Base-by-base conservation (phyloP, 148 eudicot genomes). In the Diospyros lotus region DNA sequence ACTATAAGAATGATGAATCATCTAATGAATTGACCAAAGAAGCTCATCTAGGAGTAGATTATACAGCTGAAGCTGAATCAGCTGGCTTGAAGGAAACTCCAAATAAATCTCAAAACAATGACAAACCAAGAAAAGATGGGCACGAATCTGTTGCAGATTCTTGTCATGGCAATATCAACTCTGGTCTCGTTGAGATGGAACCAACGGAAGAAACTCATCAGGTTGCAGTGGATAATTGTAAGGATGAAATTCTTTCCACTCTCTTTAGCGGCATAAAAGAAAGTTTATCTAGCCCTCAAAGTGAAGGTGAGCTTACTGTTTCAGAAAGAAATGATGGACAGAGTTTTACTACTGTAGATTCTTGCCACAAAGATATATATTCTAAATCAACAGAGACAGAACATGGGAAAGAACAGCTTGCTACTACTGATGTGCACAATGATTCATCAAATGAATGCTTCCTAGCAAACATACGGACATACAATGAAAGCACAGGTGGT, bases 41-140 rank as follows among this genome's bases (percentile, higher is more conserved):
- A 60, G 62, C 75, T 44, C 45, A 41, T 59, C 44, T 65, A 51
- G 68, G 69, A 17, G 78, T 48, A 14, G 75, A 58, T 4, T 28
- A 28, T 28, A 28, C 28, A 14, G 43, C 42, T 62, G 28, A 46
- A 68, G 39, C 54, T 75, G 77, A 66, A 76, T 44, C 45, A 72
- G 58, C 52, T 50, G 48, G 60, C 68, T 77, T 75, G 71, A 64
- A 69, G 51, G 72, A 79, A 50, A 50, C 71, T 77, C 74, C 64
- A 43, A 64, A 56, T 71, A 17, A 7, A 74, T 53, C 74, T 28
- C 67, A 66, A 46, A 67, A 65, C 15, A 11, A 61, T 9, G 66
- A 45, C 43, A 58, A 73, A 51, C 73, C 58, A 6, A 18, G 72
- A 58, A 72, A 61, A 53, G 76, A 64, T 60, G 55, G 17, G 18